Percentiles rank a stretch among this genome's conserved stretches.
Conservation (phyloP, 2,329 filamentous ascomycete genomes). For the Hypoxylon sp. region DNA sequence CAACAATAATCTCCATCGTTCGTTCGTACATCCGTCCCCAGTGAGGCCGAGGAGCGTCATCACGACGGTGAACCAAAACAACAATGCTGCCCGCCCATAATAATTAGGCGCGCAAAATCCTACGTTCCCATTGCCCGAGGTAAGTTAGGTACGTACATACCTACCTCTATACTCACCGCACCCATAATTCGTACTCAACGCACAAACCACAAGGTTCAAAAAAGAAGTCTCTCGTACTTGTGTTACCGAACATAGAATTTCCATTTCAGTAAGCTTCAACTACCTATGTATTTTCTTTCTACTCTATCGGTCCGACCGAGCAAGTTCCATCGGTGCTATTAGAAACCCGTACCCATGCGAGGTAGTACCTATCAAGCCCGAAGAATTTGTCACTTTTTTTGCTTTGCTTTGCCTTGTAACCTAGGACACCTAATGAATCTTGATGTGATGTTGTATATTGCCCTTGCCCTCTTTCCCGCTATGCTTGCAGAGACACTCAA, state of each 20-base stretch:
- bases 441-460: slow-evolving; percentile 35
- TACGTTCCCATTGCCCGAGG: slow-evolving; percentile 1
- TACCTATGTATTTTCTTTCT: slow-evolving; percentile 27
- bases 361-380: slow-evolving; percentile 29
- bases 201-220: neutral
- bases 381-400: slow-evolving; percentile 24
- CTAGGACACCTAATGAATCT: slow-evolving; percentile 37
- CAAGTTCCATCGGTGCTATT: slow-evolving; percentile 23
- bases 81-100: neutral
- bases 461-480: slow-evolving; percentile 19
- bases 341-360: slow-evolving; percentile 5
- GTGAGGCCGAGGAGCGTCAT: slow-evolving; percentile 11
- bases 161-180: slow-evolving; percentile 23
- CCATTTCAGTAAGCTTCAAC: slow-evolving; percentile 35
- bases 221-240: slow-evolving; percentile 14
- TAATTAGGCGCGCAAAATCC: neutral
- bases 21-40: neutral
- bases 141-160: slow-evolving; percentile 7
- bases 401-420: slow-evolving; percentile 12
- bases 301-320: slow-evolving; percentile 34
- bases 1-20: neutral
- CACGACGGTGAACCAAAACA: slow-evolving; percentile 9
- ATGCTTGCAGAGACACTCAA: slow-evolving; percentile 19
- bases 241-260: slow-evolving; percentile 37
- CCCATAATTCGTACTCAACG: slow-evolving; percentile 15